These are phyloP conservation scores for Trichoderma citrinoviride DNA, from an alignment of 2,329 filamentous ascomycete species.

Conservation along the genomic window DNA sequence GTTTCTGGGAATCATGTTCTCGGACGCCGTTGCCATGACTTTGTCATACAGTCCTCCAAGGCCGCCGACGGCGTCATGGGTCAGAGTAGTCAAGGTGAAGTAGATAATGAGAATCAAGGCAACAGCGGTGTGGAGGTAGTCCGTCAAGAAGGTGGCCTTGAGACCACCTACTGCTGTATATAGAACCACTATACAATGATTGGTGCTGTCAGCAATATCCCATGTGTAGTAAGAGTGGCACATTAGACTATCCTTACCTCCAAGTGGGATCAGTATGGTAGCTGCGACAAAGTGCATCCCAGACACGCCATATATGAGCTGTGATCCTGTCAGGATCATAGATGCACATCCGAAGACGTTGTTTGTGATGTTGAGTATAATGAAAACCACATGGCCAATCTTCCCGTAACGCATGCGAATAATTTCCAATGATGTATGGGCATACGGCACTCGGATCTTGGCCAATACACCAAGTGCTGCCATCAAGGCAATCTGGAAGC, in stretches of 20 bases:
- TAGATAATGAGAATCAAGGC: slow-evolving; percentile 19
- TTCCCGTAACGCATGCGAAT: slow-evolving; percentile 19
- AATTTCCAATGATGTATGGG: slow-evolving; percentile 18
- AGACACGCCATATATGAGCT: slow-evolving; percentile 14
- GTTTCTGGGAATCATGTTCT: slow-evolving; percentile 13
- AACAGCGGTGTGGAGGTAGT: slow-evolving; percentile 14
- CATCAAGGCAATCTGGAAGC: slow-evolving; percentile 19
- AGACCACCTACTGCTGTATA: slow-evolving; percentile 17
- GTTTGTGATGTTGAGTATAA: slow-evolving; percentile 15
- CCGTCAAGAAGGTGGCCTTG: slow-evolving; percentile 16
- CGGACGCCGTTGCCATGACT: slow-evolving; percentile 4
- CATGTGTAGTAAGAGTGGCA: neutral
- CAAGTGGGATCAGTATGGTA: slow-evolving; percentile 18
- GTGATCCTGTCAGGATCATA: slow-evolving; percentile 17
- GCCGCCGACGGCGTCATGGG: slow-evolving; percentile 12
- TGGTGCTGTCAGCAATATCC: neutral
- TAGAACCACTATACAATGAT: neutral
- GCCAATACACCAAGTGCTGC: slow-evolving; percentile 15
- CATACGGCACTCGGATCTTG: slow-evolving; percentile 17
- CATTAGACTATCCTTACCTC: neutral
- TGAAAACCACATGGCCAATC: slow-evolving; percentile 15
- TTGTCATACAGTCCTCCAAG: slow-evolving; percentile 18
- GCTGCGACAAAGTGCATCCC: slow-evolving; percentile 20
- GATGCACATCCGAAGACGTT: slow-evolving; percentile 18
- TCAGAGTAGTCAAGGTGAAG: slow-evolving; percentile 4